Percentiles rank a stretch among this genome's conserved stretches.
These are phyloP conservation scores for Lotmaria passim DNA, from an alignment of 208 protist genomes.

Conservation along the genomic window DNA sequence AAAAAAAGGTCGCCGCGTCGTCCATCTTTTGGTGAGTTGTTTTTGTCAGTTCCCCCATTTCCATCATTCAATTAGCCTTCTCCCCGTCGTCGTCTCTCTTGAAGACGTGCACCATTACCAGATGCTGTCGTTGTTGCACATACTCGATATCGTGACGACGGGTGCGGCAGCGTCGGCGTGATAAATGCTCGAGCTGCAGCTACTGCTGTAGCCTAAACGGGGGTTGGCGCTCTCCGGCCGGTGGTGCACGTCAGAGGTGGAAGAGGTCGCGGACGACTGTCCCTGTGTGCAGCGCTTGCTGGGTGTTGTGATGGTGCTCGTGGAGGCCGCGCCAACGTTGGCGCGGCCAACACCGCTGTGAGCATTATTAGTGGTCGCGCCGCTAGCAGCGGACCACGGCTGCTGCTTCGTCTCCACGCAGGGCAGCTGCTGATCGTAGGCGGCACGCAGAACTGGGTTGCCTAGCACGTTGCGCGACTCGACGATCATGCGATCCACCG, in stretches of 20 bases:
- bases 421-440: constrained; percentile 69
- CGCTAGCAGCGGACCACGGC: constrained; percentile 25
- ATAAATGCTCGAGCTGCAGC: constrained; percentile 29
- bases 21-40: no score
- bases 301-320: constrained; percentile 32
- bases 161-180: constrained; percentile 22
- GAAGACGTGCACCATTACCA: constrained; percentile 3
- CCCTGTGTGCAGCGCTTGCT: constrained; percentile 45
- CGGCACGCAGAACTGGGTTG: constrained; percentile 52
- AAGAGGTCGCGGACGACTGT: constrained; percentile 39
- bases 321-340: not conserved
- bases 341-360: not conserved
- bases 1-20: no score
- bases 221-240: constrained; percentile 4
- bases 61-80: no score
- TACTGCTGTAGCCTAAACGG: constrained; percentile 19
- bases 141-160: constrained; percentile 29
- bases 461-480: constrained; percentile 88
- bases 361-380: no score
- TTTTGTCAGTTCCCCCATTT: no score
- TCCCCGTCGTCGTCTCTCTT: not conserved
- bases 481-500: constrained; percentile 69
- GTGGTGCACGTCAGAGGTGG: constrained; percentile 21
- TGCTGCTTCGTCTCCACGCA: constrained; percentile 27
- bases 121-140: constrained; percentile 26